Evolutionary conservation across 805 yeast genomes (phyloP), one percentile per base, ranked within the genome.

Genomic region (Ascoidea asiatica): DNA sequence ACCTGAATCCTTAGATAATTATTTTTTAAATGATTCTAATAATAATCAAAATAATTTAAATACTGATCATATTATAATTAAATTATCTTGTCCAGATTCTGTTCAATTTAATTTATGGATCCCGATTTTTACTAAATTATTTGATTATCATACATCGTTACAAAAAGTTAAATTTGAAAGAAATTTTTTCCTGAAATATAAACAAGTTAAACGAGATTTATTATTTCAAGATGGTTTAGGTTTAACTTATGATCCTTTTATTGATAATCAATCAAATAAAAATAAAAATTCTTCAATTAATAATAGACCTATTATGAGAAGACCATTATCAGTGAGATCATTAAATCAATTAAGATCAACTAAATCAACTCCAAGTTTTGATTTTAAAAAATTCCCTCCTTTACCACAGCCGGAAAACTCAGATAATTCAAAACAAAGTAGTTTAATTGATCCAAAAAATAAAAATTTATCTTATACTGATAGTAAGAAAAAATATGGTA

Each of bases 91-190:
- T 36, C 17, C 38, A 11, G 52, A 49, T 18, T 44, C 38, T 17
- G 41, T 43, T 5, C 47, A 44, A 36, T 49, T 49, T 37, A 44
- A 46, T 19, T 36, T 21, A 17, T 49, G 52, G 52, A 36, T 43
- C 13, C 46, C 50, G 5, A 43, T 42, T 36, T 42, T 47, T 17
- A 44, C 44, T 15, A 29, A 35, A 15, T 43, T 49, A 37, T 49
- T 47, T 38, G 35, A 29, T 29, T 29, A 29, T 15, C 15, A 29
- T 29, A 29, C 8, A 11, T 29, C 35, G 8, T 3, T 29, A 11
- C 8, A 29, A 29, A 29, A 29, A 29, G 15, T 29, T 15, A 29
- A 29, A 11, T 29, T 29, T 29, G 35, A 29, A 29, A 29, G 15
- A 29, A 11, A 8, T 15, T 29, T 29, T 29, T 29, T 29, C 4